Conservation (phyloP, 495 filamentous ascomycete species). For the Lophium mytilinum region DNA sequence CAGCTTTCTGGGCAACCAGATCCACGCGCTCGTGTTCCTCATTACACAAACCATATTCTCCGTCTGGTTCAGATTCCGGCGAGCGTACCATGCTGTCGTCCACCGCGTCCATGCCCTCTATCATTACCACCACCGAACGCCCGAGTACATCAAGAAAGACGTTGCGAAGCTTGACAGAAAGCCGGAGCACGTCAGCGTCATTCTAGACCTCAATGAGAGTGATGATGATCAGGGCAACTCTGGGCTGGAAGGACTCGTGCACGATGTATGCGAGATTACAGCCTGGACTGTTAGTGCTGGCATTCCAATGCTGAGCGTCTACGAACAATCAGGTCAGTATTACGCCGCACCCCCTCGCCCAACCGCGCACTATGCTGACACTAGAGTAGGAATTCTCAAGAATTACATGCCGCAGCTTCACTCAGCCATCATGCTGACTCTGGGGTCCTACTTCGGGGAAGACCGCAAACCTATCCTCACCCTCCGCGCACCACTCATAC, state of each 20-base stretch:
- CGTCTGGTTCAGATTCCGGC: constrained; percentile 72
- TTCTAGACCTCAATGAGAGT: constrained; percentile 67
- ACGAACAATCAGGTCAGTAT: constrained; percentile 74
- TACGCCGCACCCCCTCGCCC: neutral
- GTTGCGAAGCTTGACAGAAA: constrained; percentile 63
- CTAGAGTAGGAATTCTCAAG: constrained; percentile 66
- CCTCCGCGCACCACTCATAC: constrained; percentile 68
- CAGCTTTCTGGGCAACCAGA: constrained; percentile 55
- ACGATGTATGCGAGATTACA: constrained; percentile 80
- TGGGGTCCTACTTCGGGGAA: constrained; percentile 82
- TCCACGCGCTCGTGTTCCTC: constrained; percentile 62
- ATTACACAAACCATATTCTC: constrained; percentile 76
- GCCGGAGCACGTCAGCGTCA: constrained; percentile 80
- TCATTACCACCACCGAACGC: constrained; percentile 88
- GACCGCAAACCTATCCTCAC: constrained; percentile 51
- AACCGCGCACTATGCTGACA: constrained; percentile 1
- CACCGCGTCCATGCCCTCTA: constrained; percentile 70
- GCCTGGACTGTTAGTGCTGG: constrained; percentile 88
- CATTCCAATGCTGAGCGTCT: constrained; percentile 77
- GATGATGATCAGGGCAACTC: constrained; percentile 57
- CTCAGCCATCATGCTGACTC: constrained; percentile 58
- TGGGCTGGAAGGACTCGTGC: constrained; percentile 69
- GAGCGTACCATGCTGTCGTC: constrained; percentile 65
- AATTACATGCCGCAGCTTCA: constrained; percentile 72
- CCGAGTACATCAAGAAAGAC: constrained; percentile 81